Conservation (phyloP, 2,329 filamentous ascomycete genomes). For the Phyllosticta citrichinensis region DNA sequence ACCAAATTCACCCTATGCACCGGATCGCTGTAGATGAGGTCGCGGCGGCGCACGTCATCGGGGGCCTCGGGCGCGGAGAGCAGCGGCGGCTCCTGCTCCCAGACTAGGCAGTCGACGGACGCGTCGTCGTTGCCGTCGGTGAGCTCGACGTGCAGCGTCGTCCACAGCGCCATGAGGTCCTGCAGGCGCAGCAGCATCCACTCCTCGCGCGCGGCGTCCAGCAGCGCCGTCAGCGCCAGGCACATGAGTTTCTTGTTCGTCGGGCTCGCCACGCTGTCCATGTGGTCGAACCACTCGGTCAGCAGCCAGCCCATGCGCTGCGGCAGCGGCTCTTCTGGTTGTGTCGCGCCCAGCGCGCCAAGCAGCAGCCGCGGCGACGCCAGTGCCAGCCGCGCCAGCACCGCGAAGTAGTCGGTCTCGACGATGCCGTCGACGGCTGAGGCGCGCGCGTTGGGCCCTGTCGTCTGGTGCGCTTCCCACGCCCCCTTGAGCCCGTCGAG, state of each 20-base stretch:
- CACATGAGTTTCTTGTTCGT: constrained; percentile 62
- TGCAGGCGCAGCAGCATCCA: constrained; percentile 55
- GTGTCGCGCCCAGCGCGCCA: constrained; percentile 35
- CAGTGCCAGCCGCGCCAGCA: constrained; percentile 69
- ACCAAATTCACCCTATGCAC: constrained; percentile 57
- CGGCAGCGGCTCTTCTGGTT: constrained; percentile 23
- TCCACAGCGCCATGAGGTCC: constrained; percentile 68
- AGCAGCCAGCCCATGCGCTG: constrained; percentile 38
- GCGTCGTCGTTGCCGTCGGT: constrained; percentile 48
- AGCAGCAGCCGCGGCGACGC: constrained; percentile 61
- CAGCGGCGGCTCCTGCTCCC: constrained; percentile 23
- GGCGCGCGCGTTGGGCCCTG: constrained; percentile 55
- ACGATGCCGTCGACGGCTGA: constrained; percentile 63
- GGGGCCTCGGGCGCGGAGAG: constrained; percentile 28
- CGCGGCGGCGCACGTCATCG: constrained; percentile 37
- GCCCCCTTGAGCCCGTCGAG: constrained; percentile 33
- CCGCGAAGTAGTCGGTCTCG: constrained; percentile 75
- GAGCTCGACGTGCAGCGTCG: constrained; percentile 56
- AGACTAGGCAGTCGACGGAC: constrained; percentile 31
- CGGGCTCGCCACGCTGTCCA: constrained; percentile 57
- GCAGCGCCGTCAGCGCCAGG: constrained; percentile 60
- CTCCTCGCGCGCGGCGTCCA: constrained; percentile 53
- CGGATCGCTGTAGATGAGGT: constrained; percentile 50
- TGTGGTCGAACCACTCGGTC: constrained; percentile 55
- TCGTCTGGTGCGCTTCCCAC: constrained; percentile 65